A percentile compares a stretch with the other conserved stretches of the same genome.
These are phyloP conservation scores for Mollisia scopiformis DNA, from an alignment of 2,329 filamentous ascomycete genomes.

Conservation along the genomic window DNA sequence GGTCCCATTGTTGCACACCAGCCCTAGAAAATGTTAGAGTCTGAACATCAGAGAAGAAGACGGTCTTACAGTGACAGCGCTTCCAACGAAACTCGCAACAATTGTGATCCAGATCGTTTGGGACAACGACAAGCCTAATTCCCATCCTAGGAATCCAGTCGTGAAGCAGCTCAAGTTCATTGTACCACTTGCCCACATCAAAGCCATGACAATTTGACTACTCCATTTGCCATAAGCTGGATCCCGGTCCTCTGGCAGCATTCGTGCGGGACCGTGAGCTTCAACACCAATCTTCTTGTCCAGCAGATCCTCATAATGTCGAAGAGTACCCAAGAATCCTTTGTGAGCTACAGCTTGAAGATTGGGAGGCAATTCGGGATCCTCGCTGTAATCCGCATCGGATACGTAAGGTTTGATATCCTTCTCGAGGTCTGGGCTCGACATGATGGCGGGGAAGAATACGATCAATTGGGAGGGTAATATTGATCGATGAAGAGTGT, in stretches of 20 bases:
- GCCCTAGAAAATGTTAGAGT: constrained; percentile 32
- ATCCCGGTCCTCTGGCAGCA: constrained; percentile 46
- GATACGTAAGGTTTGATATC: constrained; percentile 9
- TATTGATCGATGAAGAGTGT: no score
- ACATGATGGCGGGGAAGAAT: no score
- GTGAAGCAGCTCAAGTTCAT: constrained; percentile 55
- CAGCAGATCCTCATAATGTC: constrained; percentile 45
- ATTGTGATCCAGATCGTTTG: constrained; percentile 49
- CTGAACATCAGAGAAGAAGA: neutral
- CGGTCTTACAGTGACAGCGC: constrained; percentile 39
- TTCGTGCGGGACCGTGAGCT: constrained; percentile 48
- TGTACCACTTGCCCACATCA: constrained; percentile 54
- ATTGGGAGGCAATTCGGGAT: constrained; percentile 8
- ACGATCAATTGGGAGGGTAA: no score
- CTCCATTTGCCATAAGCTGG: constrained; percentile 28
- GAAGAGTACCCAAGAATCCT: constrained; percentile 41
- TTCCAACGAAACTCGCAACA: constrained; percentile 49
- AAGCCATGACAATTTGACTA: constrained; percentile 51
- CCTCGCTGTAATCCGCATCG: neutral
- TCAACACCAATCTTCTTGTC: constrained; percentile 53
- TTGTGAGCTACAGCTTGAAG: constrained; percentile 3
- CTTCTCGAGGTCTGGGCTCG: constrained; percentile 8
- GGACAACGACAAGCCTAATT: constrained; percentile 49
- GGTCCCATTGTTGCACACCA: constrained; percentile 55
- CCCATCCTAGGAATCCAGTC: constrained; percentile 53